Percentiles rank a stretch among this genome's conserved stretches.
These are phyloP conservation scores for Ramaria sp. DNA, from an alignment of 768 basidiomycete species.

Conservation along the genomic window DNA sequence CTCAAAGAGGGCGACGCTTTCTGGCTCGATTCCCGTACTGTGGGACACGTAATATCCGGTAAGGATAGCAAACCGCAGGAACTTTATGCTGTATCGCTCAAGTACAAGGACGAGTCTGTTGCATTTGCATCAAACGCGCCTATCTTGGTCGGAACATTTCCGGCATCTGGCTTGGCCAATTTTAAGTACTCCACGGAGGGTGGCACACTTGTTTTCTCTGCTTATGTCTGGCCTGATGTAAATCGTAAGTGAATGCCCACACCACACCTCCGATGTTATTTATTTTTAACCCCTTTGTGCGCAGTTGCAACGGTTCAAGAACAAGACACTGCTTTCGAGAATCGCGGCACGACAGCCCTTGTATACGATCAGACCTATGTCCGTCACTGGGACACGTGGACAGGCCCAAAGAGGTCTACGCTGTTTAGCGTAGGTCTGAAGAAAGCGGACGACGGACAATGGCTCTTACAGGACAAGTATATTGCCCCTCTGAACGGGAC, in stretches of 20 bases:
- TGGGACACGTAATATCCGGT: conserved; percentile 54
- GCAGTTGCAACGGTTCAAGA: conserved; percentile 48
- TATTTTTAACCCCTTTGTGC: conserved; percentile 9
- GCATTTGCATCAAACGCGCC: conserved; percentile 19
- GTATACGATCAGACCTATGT: conserved; percentile 63
- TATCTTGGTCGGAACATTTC: conserved; percentile 49
- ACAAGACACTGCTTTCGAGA: conserved; percentile 62
- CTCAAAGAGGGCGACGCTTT: conserved; percentile 66
- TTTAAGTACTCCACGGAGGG: conserved; percentile 53
- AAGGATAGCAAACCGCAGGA: conserved; percentile 39
- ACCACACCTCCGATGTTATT: conserved; percentile 18
- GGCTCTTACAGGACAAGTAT: conserved; percentile 43
- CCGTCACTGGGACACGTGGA: conserved; percentile 75
- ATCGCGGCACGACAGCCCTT: conserved; percentile 59
- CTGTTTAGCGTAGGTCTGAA: conserved; percentile 59
- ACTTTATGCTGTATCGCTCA: conserved; percentile 50
- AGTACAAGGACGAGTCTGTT: conserved; percentile 25
- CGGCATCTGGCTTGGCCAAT: conserved; percentile 48
- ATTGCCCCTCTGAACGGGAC: conserved; percentile 56
- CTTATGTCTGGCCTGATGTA: conserved; percentile 68
- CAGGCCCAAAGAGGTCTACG: conserved; percentile 55
- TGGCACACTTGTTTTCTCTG: conserved; percentile 73
- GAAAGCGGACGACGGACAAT: conserved; percentile 37
- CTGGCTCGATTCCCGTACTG: conserved; percentile 65
- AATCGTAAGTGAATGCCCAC: conserved; percentile 22